Base-by-base conservation (phyloP, 148 eudicot genomes). In the Nepenthes mirabilis region DNA sequence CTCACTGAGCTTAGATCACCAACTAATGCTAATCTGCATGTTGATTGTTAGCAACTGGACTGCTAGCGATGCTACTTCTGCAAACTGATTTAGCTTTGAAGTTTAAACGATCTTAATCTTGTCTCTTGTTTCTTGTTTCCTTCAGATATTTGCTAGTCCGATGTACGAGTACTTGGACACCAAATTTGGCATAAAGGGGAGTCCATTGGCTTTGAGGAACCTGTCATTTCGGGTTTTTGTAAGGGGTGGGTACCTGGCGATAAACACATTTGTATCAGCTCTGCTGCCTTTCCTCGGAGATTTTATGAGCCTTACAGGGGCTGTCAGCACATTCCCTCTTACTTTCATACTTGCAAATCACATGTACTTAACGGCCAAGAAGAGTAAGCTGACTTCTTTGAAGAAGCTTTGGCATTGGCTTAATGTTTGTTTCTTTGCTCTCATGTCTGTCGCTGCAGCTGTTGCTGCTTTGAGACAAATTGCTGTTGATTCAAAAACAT, bases 341-440 rank as follows among this genome's bases (percentile, higher is more conserved):
- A 55, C 58, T 2, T 55, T 90, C 59, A 84, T 90, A 58, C 83
- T 90, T n/a, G 95, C 95, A 40, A 86, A 90, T 69, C 97, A 90
- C 78, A 90, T 90, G 97, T 90, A 90, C 56, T 66, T 82, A 52
- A 69, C 60, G 57, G 95, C 91, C 4, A 90, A 79, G 75, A 69
- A 43, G 33, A 66, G 72, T 59, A 82, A 82, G 76, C 53, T 87
- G 52, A 66, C 40, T 62, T 32, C 67, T 0, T 23, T 57, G 33
- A 83, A 81, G 74, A 90, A 82, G 70, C 57, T 70, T 2, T 90
- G 97, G 97, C 87, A 87, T 14, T 90, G 97, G 97, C 63, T 84
- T 43, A 90, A 87, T 61, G 86, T 90, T 35, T 53, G 61, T 8
- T 72, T 87, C 76, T 90, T 90, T 36, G 36, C 81, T 47, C 54